A percentile compares a stretch with the other conserved stretches of the same genome.
Conservation (phyloP, 139 green algal species). For the Diplosphaera chodatii region DNA sequence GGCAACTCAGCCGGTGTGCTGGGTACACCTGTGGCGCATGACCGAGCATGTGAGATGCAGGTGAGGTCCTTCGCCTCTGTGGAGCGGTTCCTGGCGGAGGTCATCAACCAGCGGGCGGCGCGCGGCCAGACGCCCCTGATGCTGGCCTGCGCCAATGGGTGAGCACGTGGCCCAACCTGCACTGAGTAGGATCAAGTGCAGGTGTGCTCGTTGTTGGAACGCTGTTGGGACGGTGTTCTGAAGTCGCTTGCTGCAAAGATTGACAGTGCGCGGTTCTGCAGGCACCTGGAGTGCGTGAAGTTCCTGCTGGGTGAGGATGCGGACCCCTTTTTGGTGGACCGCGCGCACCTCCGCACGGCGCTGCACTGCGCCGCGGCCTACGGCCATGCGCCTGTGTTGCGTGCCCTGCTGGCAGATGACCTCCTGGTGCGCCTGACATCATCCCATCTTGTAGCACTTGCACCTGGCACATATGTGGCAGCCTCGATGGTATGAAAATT, state of each 20-base stretch:
- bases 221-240: no score
- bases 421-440: conserved; percentile 14
- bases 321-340: conserved; percentile 32
- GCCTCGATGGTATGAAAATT: no score
- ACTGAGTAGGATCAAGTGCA: no score
- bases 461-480: no score
- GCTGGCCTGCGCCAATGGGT: conserved; percentile 42
- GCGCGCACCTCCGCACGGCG: conserved; percentile 19
- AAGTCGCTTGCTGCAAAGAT: no score
- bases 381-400: conserved; percentile 22
- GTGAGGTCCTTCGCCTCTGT: neutral
- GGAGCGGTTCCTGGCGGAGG: conserved; percentile 17
- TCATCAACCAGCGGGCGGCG: conserved; percentile 27
- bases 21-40: no score
- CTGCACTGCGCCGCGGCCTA: conserved; percentile 42
- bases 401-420: conserved; percentile 25
- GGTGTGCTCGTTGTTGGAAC: no score
- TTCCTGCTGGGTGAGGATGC: conserved; percentile 37
- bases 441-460: no score
- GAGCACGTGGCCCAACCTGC: no score
- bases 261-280: conserved; percentile 8
- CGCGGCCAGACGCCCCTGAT: conserved; percentile 40
- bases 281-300: conserved; percentile 17
- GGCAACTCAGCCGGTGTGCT: no score
- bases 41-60: no score